phyloP scores from a whole-genome alignment of 2,329 filamentous ascomycete genomes.

The Monosporascus sp. region DNA sequence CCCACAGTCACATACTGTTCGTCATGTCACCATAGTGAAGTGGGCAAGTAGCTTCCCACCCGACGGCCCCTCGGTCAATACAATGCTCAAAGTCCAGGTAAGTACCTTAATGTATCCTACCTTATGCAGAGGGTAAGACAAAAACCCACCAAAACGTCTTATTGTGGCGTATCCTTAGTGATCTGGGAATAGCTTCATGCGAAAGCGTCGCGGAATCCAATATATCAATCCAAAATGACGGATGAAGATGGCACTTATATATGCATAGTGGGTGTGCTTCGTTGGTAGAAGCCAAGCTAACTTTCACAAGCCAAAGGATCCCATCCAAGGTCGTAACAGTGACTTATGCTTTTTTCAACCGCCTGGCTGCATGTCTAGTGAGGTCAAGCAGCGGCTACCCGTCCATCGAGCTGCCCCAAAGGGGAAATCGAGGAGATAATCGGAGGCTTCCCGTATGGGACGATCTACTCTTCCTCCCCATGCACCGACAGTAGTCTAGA shows the following conservation, averaged over 20 bases:
- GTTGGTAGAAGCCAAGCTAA: background rate
- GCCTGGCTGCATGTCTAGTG: background rate
- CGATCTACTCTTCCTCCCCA: no score
- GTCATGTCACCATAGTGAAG: background rate
- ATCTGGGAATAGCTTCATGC: background rate
- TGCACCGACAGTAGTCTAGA: no score
- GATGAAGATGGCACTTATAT: background rate
- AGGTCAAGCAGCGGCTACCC: background rate
- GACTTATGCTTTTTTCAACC: background rate
- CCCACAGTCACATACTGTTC: background rate
- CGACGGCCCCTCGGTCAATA: no score
- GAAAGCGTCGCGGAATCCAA: background rate
- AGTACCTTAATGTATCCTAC: no score
- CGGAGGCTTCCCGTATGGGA: constrained; percentile 4
- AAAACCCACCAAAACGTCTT: no score
- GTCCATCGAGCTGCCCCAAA: constrained; percentile 13
- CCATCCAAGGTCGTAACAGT: background rate
- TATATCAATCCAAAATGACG: background rate
- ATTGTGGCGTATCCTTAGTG: background rate
- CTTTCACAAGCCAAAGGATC: background rate
- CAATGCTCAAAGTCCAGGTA: no score
- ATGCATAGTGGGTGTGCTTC: background rate
- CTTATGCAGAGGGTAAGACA: no score
- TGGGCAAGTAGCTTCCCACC: background rate
- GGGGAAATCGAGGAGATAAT: constrained; percentile 13